Evolutionary conservation across 129 eudicot species (phyloP), one percentile per base, ranked within the genome.

Genomic region (Kitagawia praeruptora): DNA sequence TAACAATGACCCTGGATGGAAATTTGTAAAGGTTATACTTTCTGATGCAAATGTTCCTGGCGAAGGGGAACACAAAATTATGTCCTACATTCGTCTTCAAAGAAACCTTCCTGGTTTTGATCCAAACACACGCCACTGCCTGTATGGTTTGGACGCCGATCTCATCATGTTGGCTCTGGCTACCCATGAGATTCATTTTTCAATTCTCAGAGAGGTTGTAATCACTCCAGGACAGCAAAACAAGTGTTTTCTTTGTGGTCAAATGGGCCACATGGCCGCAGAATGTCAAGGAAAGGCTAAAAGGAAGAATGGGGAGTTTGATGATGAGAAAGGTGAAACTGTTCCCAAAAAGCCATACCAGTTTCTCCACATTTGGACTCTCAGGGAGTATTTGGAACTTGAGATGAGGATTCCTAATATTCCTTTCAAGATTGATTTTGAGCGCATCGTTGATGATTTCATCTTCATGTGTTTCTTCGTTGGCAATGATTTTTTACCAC

Each of bases 21-120:
- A 44, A 44, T 8, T 1, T 44, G 8, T 44, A 7, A 76, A 95
- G 98, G 98, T 95, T 75, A 88, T 94, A 38, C 93, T 95, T 81
- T 95, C 98, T 79, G 95, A 95, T 89, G 98, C 98, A 72, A 95
- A 92, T 84, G 96, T 90, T 81, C 96, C 99, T 82, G 99, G 99
- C 16, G 99, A 95, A 89, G 99, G 98, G 77, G 99, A 95, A 74
- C 99, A 95, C 75, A 95, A 95, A 79, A 89, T 95, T 34, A 95
- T 95, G 94, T 95, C 99, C 37, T 95, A 95, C 79, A 87, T 95
- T 71, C 98, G 98, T 61, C 97, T 82, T 14, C 98, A 95, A 56
- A 88, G 98, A 81, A 92, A 92, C 83, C 92, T 84, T 83, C 96
- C 96, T 86, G 91, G 89, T 75, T 90, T 83, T 89, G 94, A 96